Conservation (phyloP, 495 filamentous ascomycete species). For the Trichoderma orchidacearum region DNA sequence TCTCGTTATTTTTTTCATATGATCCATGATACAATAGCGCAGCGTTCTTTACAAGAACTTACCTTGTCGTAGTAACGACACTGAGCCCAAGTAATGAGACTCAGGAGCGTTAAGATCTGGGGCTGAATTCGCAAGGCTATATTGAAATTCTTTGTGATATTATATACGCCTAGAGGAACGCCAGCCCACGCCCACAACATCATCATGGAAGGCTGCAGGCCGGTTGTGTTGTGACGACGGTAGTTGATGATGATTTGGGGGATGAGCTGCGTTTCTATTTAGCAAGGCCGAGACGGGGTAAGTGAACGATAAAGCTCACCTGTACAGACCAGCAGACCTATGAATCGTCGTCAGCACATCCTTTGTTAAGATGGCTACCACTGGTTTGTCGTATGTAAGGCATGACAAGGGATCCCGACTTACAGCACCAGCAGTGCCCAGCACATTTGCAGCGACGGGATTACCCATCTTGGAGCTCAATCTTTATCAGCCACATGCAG, state of each 20-base stretch:
- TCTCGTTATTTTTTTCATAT: background rate
- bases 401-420: constrained; percentile 8
- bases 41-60: too few species aligned
- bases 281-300: background rate
- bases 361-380: too few species aligned
- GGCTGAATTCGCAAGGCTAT: constrained; percentile 46
- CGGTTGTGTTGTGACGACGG: constrained; percentile 41
- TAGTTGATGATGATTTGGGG: constrained; percentile 55
- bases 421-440: constrained; percentile 44
- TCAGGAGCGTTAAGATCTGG: constrained; percentile 46
- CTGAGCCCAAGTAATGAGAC: constrained; percentile 49
- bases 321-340: constrained; percentile 11
- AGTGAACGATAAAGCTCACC: constrained; percentile 6
- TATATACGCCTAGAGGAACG: constrained; percentile 51
- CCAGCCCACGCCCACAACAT: constrained; percentile 51
- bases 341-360: too few species aligned
- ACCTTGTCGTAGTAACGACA: constrained; percentile 49
- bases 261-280: constrained; percentile 30
- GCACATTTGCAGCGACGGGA: constrained; percentile 38
- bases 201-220: constrained; percentile 53
- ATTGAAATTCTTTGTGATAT: constrained; percentile 47
- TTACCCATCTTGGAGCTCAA: constrained; percentile 35
- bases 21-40: too few species aligned
- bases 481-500: too few species aligned
- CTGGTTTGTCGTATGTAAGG: too few species aligned